Evolutionary conservation across 192 early-diverging fungal species (phyloP), one percentile per base, ranked within the genome.

Genomic region (Podila horticola): DNA sequence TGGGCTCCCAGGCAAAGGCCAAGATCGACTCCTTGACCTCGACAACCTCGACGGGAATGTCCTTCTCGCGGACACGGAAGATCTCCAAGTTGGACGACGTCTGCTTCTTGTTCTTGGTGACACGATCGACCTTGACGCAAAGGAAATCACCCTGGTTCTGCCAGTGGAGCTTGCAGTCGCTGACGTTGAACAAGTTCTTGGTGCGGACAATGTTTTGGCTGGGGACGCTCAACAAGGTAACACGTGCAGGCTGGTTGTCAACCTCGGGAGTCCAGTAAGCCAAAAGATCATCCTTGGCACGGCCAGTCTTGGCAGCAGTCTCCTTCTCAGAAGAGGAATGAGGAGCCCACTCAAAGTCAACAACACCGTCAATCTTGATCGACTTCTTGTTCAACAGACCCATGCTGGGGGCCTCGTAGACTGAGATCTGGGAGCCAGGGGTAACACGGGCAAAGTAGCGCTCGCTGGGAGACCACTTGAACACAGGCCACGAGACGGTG

Each of bases 121-220:
- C 87, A 64, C 96, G 92, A 71, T 97, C 95, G 31, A 99, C 97
- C 75, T 92, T 92, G 84, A 98, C 97, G 41, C 94, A 92, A 41
- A 99, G 87, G 85, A 94, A 95, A 58, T 96, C 90, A 69, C 97
- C 97, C 70, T 87, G 85, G 34, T 89, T 89, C 76, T 98, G 97
- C 96, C 96, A 98, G 89, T 92, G 90, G 64, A 99, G 85, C 60
- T 95, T 94, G 76, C 94, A 95, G 61, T 93, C 90, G 60, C 87
- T 91, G 38, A 98, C 97, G 85, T 91, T 96, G 88, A 98, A 97
- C 90, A 99, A 90, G 86, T 98, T 98, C 91, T 98, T 99, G 62
- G 96, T 98, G 66, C 96, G 92, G 49, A 98, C 66, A 65, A 97
- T 90, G 62, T 96, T 91, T 82, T 94, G 92, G 69, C 69, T 83